A percentile compares a stretch with the other conserved stretches of the same genome.
These are phyloP conservation scores for Suhomyces canberraensis DNA, from an alignment of 805 yeast genomes.

Conservation along the genomic window DNA sequence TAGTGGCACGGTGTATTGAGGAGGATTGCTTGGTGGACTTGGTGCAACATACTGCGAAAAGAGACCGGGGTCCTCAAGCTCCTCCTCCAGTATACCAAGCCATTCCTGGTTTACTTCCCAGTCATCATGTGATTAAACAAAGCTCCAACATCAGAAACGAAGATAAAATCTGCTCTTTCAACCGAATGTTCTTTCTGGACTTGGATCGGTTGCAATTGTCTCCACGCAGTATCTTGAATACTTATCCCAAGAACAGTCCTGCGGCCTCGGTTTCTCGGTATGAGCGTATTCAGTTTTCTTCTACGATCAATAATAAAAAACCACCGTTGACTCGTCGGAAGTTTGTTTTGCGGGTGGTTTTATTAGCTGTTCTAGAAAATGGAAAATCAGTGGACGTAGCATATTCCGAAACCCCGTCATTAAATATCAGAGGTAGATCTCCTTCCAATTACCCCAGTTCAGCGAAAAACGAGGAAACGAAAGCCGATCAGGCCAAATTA, in stretches of 20 bases:
- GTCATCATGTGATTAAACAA: slow-evolving; percentile 17
- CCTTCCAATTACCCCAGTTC: slow-evolving; percentile 55
- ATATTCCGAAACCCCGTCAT: slow-evolving; percentile 49
- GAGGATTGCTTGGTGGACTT: slow-evolving; percentile 14
- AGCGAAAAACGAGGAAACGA: too few species aligned
- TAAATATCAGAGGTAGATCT: slow-evolving; percentile 61
- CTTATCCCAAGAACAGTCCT: slow-evolving; percentile 6
- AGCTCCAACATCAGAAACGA: slow-evolving; percentile 22
- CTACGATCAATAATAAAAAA: slow-evolving; percentile 5
- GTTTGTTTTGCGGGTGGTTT: slow-evolving; percentile 15
- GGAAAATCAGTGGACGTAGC: slow-evolving; percentile 15
- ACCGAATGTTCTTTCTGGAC: slow-evolving; percentile 16
- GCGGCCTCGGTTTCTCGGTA: slow-evolving; percentile 18
- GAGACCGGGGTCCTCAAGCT: slow-evolving; percentile 24
- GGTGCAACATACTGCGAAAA: slow-evolving; percentile 26
- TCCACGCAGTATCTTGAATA: slow-evolving; percentile 5
- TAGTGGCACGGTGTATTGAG: slow-evolving; percentile 14
- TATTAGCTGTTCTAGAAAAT: slow-evolving; percentile 13
- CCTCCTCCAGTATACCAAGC: slow-evolving; percentile 18
- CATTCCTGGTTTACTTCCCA: slow-evolving; percentile 24
- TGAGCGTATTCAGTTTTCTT: slow-evolving; percentile 22
- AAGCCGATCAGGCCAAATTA: neutral
- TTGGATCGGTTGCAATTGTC: neutral
- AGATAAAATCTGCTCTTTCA: slow-evolving; percentile 14
- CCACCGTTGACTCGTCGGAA: slow-evolving; percentile 9